Evolutionary conservation across 2,329 filamentous ascomycete species (phyloP).

Genomic region (Xylariaceae sp.): DNA sequence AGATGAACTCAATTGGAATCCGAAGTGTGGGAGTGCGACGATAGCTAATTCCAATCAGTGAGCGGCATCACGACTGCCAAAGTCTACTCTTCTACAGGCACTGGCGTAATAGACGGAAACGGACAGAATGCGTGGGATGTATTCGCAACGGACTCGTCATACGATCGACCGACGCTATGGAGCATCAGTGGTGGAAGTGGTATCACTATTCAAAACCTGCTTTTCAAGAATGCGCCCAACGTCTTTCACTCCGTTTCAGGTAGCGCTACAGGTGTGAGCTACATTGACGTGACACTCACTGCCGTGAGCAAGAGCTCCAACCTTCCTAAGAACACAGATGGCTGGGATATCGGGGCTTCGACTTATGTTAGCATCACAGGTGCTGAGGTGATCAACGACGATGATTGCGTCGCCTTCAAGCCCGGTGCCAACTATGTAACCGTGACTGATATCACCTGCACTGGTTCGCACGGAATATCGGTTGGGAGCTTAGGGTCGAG

Average conservation of each 20-base stretch:
- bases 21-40: not conserved
- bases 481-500: conserved; percentile 10
- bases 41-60: conserved; percentile 1
- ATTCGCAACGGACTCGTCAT: conserved; percentile 9
- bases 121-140: conserved; percentile 12
- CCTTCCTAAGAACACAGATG: conserved; percentile 14
- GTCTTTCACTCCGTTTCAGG: conserved; percentile 14
- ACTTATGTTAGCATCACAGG: conserved; percentile 8
- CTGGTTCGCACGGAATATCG: conserved; percentile 11
- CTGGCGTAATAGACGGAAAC: conserved; percentile 13
- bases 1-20: not conserved
- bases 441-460: conserved; percentile 10
- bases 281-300: conserved; percentile 7
- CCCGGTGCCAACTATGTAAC: conserved; percentile 10
- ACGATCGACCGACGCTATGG: conserved; percentile 8
- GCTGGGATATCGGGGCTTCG: conserved; percentile 13
- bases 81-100: conserved; percentile 11
- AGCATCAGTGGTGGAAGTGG: conserved; percentile 8
- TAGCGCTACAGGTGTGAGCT: conserved; percentile 6
- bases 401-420: conserved; percentile 15
- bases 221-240: conserved; percentile 13
- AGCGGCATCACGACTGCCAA: conserved; percentile 10
- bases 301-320: conserved; percentile 12
- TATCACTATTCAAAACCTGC: conserved; percentile 4
- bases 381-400: conserved; percentile 10